Base-by-base conservation (phyloP, 345 rosid species). In the Corchorus olitorius region DNA sequence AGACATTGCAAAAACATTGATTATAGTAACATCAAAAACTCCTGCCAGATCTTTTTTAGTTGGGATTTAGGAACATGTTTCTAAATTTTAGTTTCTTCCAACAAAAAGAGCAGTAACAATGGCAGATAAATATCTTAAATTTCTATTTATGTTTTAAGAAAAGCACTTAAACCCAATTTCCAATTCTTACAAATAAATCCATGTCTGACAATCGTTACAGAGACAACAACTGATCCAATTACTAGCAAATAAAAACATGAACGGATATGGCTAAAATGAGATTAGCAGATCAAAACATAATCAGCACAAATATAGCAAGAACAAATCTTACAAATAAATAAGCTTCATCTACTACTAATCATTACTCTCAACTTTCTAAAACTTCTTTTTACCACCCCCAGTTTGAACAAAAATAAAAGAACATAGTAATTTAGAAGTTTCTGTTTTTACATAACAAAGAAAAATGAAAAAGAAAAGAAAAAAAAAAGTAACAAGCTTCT, bases 351-450 rank as follows among this genome's bases (percentile, higher is more conserved):
- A 59, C 22, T 4, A 41, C 27, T 46, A 66, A 65, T 15, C 14
- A 54, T 37, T 45, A 49, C 46, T 37, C 27, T 27, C 27, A 39
- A 41, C 49, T 8, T 53, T 72, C 45, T 4, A 73, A 73, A 4
- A 4, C 27, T 6, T 48, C 48, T 34, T 46, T 39, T 45, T 5
- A 55, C 56, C 50, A 66, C 65, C 48, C 48, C 52, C 35, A 64
- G 17, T 61, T 74, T 19, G 46, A 62, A 65, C 63, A 37, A 64
- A 70, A 64, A 52, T 17, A 41, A 35, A 65, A 64, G 8, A 75
- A 52, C 77, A 65, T 53, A n/a, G n/a, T n/a, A 13, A 49, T 65
- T 16, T 39, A 14, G 13, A 10, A 55, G 66, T 67, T 76, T 58
- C 56, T 67, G 53, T 43, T 72, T 58, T 72, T 56, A 56, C 49